A percentile compares a stretch with the other conserved stretches of the same genome.
Evolutionary conservation across 805 yeast genomes (phyloP).

Genomic region (Sugiyamaella chiloensis): DNA sequence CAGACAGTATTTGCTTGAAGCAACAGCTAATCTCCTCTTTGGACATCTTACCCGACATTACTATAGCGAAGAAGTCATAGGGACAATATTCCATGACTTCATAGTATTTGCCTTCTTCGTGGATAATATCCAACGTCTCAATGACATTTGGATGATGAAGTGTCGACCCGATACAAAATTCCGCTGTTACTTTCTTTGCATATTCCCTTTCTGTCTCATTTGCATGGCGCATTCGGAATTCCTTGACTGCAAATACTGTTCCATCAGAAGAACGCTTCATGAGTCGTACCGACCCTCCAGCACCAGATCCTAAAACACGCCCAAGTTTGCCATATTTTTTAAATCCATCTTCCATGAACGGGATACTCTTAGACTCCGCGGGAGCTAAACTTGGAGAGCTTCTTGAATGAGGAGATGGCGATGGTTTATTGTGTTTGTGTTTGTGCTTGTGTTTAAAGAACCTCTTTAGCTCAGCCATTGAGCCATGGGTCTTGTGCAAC

Average conservation of each 20-base stretch:
- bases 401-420: not conserved
- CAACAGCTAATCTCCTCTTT: conserved; percentile 72
- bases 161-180: conserved; percentile 76
- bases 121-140: conserved; percentile 73
- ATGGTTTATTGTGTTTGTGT: conserved; percentile 13
- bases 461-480: conserved; percentile 41
- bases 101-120: conserved; percentile 58
- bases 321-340: conserved; percentile 76
- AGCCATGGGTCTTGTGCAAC: conserved; percentile 24
- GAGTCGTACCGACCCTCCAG: conserved; percentile 88
- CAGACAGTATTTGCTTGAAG: conserved; percentile 74
- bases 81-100: conserved; percentile 94
- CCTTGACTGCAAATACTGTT: conserved; percentile 78
- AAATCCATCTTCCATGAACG: conserved; percentile 42
- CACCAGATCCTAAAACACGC: conserved; percentile 81
- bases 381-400: not conserved
- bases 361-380: conserved; percentile 23
- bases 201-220: conserved; percentile 68
- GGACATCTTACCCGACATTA: conserved; percentile 82
- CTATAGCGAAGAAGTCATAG: conserved; percentile 86
- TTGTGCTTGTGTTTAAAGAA: conserved; percentile 38
- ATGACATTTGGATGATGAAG: conserved; percentile 77
- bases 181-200: conserved; percentile 74
- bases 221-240: conserved; percentile 64
- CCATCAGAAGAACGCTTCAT: conserved; percentile 60